Evolutionary conservation across 129 eudicot species (phyloP).

Genomic region (Gnaphalium uliginosum): DNA sequence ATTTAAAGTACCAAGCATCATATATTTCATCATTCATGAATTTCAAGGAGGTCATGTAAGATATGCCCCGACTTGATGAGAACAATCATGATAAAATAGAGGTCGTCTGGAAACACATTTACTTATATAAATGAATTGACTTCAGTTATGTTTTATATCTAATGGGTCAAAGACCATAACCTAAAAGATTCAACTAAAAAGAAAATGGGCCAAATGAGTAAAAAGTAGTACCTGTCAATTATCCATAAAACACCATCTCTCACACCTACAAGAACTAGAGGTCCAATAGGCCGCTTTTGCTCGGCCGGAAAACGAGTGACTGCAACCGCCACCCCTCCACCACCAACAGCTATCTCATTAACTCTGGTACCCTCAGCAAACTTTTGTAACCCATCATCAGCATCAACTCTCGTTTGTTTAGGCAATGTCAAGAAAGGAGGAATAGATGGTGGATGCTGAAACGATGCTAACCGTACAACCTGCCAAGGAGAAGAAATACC

Average conservation of each 20-base stretch:
- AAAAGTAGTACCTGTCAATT: constrained; percentile 64
- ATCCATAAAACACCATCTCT: constrained; percentile 97
- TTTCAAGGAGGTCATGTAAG: background rate
- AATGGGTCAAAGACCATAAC: background rate
- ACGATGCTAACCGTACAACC: constrained; percentile 95
- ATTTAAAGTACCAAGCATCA: background rate
- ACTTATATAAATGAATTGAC: background rate
- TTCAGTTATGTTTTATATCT: background rate
- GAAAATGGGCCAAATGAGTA: background rate
- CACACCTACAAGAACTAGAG: constrained; percentile 90
- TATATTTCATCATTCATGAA: background rate
- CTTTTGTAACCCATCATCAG: constrained; percentile 60
- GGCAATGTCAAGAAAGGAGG: constrained; percentile 92
- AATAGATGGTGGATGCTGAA: constrained; percentile 89
- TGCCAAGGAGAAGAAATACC: constrained; percentile 32
- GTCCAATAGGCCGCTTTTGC: constrained; percentile 96
- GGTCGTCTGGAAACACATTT: background rate
- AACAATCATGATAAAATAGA: background rate
- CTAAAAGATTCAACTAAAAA: background rate
- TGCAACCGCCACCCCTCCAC: constrained; percentile 97
- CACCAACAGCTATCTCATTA: constrained; percentile 94
- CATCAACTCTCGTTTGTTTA: constrained; percentile 68
- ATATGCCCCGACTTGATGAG: background rate
- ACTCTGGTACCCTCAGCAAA: constrained; percentile 68
- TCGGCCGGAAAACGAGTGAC: constrained; percentile 97